phyloP scores from a whole-genome alignment of 495 filamentous ascomycete genomes.

The Penicillium coprophilum region DNA sequence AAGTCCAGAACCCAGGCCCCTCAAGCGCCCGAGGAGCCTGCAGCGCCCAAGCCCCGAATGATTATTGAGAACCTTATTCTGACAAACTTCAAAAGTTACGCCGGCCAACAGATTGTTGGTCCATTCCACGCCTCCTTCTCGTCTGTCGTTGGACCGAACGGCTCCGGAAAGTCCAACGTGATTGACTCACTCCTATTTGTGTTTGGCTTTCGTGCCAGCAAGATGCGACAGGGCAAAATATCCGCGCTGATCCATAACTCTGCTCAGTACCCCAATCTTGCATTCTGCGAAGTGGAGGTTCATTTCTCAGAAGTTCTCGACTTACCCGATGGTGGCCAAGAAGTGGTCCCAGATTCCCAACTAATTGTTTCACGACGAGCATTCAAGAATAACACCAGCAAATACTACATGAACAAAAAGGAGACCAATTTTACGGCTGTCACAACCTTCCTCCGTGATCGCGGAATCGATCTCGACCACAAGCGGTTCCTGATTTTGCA shows the following conservation, averaged over 20 bases:
- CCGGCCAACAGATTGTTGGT: slow-evolving; percentile 89
- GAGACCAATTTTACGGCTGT: slow-evolving; percentile 89
- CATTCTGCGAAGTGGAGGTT: slow-evolving; percentile 91
- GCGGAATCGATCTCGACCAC: slow-evolving; percentile 93
- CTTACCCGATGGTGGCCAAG: slow-evolving; percentile 66
- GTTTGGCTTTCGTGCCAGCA: slow-evolving; percentile 96
- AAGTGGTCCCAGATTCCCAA: slow-evolving; percentile 76
- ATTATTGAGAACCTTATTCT: slow-evolving; percentile 89
- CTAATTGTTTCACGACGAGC: slow-evolving; percentile 87
- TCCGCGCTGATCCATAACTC: slow-evolving; percentile 98
- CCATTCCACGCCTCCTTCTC: slow-evolving; percentile 97
- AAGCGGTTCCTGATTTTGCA: slow-evolving; percentile 97
- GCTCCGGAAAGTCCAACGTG: slow-evolving; percentile 97
- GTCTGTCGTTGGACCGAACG: slow-evolving; percentile 97
- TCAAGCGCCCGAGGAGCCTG: slow-evolving; percentile 63
- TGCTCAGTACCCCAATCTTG: slow-evolving; percentile 76
- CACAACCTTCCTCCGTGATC: slow-evolving; percentile 80
- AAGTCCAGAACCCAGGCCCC: slow-evolving; percentile 74
- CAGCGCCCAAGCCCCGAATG: slow-evolving; percentile 75
- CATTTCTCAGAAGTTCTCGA: slow-evolving; percentile 95
- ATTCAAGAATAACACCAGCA: slow-evolving; percentile 97
- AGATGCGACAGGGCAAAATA: slow-evolving; percentile 99
- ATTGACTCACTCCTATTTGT: slow-evolving; percentile 98
- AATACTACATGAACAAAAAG: slow-evolving; percentile 91
- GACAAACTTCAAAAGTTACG: slow-evolving; percentile 98